Percentiles rank a stretch among this genome's conserved stretches.
These are phyloP conservation scores for Brassica nigra DNA, from an alignment of 345 rosid genomes.

Conservation along the genomic window DNA sequence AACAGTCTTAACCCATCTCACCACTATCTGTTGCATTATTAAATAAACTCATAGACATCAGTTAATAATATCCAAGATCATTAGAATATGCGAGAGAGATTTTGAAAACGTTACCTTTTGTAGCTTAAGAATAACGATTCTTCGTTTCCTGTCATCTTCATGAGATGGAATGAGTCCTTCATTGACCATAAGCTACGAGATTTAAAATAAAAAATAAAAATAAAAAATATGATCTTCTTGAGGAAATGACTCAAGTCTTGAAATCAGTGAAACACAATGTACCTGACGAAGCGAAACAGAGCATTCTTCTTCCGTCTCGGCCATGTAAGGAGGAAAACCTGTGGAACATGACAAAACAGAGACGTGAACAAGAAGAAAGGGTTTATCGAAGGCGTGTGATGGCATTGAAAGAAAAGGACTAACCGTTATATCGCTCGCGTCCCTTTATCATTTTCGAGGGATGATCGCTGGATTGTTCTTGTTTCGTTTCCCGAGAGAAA, in stretches of 20 bases:
- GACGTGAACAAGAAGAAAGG: conserved; percentile 21
- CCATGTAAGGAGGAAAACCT: conserved; percentile 20
- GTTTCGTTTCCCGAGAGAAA: conserved; percentile 19
- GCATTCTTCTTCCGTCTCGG: conserved; percentile 47
- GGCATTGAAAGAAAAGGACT: not conserved
- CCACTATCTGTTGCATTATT: not conserved
- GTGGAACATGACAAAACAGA: not conserved
- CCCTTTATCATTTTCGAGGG: not conserved
- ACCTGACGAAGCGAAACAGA: conserved; percentile 59
- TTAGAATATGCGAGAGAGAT: not conserved
- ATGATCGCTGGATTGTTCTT: conserved; percentile 8
- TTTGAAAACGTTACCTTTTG: conserved; percentile 37
- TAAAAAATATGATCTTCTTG: not conserved
- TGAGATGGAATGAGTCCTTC: conserved; percentile 51
- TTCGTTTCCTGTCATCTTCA: conserved; percentile 55
- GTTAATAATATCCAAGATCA: not conserved
- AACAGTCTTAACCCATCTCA: conserved; percentile 53
- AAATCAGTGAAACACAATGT: not conserved
- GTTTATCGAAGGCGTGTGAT: conserved; percentile 18
- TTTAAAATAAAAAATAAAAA: not conserved
- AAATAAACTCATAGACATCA: not conserved
- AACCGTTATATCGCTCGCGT: not conserved
- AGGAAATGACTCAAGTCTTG: not conserved
- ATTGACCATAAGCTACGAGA: conserved; percentile 45
- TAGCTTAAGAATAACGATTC: conserved; percentile 41